Conservation (phyloP, 208 protist species). For the Lotmaria passim region DNA sequence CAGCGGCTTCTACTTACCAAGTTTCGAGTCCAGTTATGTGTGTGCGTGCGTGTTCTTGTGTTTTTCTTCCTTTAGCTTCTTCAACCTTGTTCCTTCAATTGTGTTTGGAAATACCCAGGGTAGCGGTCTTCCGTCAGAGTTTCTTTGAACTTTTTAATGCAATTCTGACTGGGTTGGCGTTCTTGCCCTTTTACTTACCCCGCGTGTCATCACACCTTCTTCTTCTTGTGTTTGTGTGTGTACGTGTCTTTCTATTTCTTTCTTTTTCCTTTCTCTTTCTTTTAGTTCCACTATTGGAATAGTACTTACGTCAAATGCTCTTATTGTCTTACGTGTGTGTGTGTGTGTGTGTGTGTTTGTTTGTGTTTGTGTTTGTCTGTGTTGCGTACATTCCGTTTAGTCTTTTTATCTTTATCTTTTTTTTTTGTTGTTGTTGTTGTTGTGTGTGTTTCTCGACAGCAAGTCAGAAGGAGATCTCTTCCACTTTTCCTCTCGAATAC, state of each 20-base stretch:
- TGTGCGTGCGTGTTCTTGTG: not conserved
- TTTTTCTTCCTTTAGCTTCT: not conserved
- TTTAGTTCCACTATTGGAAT: not conserved
- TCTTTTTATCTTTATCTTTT: not conserved
- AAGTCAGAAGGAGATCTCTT: too few relatives aligned
- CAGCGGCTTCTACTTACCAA: too few relatives aligned
- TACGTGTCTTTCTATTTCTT: conserved; percentile 2
- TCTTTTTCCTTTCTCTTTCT: not conserved
- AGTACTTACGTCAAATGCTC: not conserved
- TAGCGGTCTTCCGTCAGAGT: not conserved
- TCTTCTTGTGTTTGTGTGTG: not conserved
- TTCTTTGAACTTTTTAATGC: too few relatives aligned
- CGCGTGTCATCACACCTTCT: not conserved
- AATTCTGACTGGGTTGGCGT: too few relatives aligned
- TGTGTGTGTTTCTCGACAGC: not conserved
- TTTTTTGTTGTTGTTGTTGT: not conserved
- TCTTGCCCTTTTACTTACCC: not conserved
- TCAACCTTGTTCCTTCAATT: too few relatives aligned
- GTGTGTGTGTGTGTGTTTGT: not conserved
- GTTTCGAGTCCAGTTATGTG: not conserved
- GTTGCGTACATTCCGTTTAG: not conserved
- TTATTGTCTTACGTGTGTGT: not conserved
- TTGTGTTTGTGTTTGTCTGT: not conserved
- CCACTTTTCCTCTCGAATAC: too few relatives aligned
- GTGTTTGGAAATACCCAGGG: not conserved